Evolutionary conservation across 371 early-diverging fungal species (phyloP).

Genomic region (Mortierella sp.): DNA sequence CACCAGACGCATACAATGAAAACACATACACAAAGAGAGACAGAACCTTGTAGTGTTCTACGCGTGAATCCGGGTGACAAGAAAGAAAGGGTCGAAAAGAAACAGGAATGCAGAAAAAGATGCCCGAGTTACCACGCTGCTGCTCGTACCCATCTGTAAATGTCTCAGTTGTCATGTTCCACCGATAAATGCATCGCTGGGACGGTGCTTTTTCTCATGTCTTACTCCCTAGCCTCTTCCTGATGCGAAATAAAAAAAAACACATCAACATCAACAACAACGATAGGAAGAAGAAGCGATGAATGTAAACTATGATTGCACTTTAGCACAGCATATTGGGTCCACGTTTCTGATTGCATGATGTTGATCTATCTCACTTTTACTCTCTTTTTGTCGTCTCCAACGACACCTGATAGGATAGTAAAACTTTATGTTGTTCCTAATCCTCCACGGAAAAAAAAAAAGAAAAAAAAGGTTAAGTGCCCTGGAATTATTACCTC

Average conservation of each 20-base stretch:
- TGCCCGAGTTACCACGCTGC: neutral
- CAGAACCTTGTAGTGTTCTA: neutral
- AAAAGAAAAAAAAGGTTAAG: too few relatives aligned
- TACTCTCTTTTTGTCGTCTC: neutral
- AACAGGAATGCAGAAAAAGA: neutral
- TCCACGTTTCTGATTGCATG: neutral
- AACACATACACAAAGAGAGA: too few relatives aligned
- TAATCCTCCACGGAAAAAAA: too few relatives aligned
- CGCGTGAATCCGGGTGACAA: neutral
- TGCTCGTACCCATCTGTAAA: neutral
- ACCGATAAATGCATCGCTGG: neutral
- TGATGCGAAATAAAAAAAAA: neutral
- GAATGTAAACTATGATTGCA: too few relatives aligned
- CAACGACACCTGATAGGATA: too few relatives aligned
- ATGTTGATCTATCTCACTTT: neutral
- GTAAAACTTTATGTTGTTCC: too few relatives aligned
- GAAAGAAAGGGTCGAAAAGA: neutral
- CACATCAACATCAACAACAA: neutral
- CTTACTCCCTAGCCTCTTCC: neutral
- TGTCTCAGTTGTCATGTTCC: constrained; percentile 10
- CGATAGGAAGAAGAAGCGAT: neutral
- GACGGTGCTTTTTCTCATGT: too few relatives aligned
- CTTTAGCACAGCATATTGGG: too few relatives aligned
- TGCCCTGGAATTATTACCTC: too few relatives aligned
- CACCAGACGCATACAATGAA: too few relatives aligned